Conservation (phyloP, 305 asterid species). For the Fraxinus sp. region DNA sequence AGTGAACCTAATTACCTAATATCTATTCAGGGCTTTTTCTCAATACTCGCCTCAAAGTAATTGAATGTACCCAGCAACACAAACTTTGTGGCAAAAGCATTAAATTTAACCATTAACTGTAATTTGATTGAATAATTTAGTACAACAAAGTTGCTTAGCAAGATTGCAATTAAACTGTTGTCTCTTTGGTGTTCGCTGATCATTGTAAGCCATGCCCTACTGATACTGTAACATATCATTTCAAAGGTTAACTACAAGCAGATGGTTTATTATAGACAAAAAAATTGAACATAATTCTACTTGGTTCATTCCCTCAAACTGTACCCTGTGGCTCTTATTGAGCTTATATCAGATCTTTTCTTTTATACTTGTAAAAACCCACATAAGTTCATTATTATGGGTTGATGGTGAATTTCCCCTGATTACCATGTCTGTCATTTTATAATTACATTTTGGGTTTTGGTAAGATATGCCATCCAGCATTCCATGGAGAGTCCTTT, state of each 20-base stretch:
- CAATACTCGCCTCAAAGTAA: not conserved
- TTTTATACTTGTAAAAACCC: not conserved
- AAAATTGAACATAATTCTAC: not conserved
- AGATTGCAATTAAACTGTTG: not conserved
- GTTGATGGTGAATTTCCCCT: not conserved
- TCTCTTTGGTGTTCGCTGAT: not conserved
- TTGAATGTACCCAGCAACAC: not conserved
- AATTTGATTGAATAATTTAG: not conserved
- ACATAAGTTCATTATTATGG: not conserved
- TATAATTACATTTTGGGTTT: constrained; percentile 14
- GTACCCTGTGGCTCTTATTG: not conserved
- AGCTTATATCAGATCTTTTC: not conserved
- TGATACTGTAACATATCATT: not conserved
- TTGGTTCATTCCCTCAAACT: not conserved
- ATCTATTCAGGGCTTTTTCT: not conserved
- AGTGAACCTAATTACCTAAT: not conserved
- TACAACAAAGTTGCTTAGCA: not conserved
- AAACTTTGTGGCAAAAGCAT: not conserved
- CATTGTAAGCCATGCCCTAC: not conserved
- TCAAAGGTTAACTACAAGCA: not conserved
- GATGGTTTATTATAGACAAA: not conserved
- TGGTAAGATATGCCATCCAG: not conserved
- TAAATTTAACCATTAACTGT: not conserved
- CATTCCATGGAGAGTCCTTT: constrained; percentile 17
- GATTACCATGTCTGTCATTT: not conserved